Evolutionary conservation across 176 grass and related monocot species (phyloP), one percentile per base, ranked within the genome.

Genomic region (Ampelocalamus luodianensis): DNA sequence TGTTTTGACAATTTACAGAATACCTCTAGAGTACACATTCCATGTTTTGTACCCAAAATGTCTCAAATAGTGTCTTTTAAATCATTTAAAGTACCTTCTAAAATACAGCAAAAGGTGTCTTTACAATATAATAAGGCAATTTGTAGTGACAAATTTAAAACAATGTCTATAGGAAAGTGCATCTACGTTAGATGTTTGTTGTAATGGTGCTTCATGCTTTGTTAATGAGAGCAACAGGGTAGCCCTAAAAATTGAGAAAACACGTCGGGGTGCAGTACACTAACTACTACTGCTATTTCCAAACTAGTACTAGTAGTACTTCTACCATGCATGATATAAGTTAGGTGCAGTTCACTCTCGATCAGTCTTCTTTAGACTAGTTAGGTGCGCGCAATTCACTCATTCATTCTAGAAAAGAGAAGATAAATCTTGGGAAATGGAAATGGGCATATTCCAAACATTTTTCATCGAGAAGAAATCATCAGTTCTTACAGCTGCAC

Each of bases 381-480:
- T 78, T 69, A 69, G 74, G 49, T 59, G 43, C 43, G 42, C 2
- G 63, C 24, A 68, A 38, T 32, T 32, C 48, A 78, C 9, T 29
- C 71, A 29, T 29, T 5, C 54, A 2, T 67, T 45, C 63, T 77
- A 68, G 38, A n/a, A 10, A 54, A 29, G n/a, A 68, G 16, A 68
- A 7, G 63, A 50, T 32, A 49, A 76, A 40, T 36, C 5, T 68
- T 32, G 65, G 34, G 22, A 68, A n/a, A 23, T n/a, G 18, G 74
- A 85, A 69, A 61, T 11, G 6, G 24, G 76, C 64, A 70, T 48
- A 1, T 38, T 85, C 75, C 65, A 29, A 71, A 78, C 65, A 71
- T 38, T 46, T 69, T 50, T 13, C 63, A 69, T 40, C 23, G 3
- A 68, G 37, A 17, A 13, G 37, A 8, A 13, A 39, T 11, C 8